Conservation (phyloP, 345 rosid genomes). For the Microcos paniculata region DNA sequence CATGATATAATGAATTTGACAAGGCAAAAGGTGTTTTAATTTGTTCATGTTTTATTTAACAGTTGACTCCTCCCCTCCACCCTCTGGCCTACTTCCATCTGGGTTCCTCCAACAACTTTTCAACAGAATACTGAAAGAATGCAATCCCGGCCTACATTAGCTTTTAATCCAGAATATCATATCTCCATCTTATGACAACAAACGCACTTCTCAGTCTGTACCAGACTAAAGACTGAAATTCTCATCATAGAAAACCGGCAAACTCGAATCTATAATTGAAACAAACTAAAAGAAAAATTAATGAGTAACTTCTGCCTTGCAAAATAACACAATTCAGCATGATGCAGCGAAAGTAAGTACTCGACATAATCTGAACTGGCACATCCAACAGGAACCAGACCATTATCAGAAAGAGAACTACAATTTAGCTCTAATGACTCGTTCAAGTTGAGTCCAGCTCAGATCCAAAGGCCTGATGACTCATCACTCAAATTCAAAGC, state of each 20-base stretch:
- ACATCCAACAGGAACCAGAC: background rate
- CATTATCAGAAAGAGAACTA: background rate
- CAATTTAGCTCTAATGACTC: background rate
- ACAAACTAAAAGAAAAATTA: background rate
- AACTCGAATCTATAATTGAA: background rate
- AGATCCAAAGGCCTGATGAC: background rate
- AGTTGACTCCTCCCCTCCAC: background rate
- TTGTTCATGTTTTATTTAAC: background rate
- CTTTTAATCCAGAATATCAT: background rate
- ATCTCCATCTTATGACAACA: constrained; percentile 2
- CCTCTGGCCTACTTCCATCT: background rate
- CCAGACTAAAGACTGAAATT: background rate
- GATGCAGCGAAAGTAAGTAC: background rate
- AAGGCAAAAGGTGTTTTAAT: background rate
- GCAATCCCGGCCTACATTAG: background rate
- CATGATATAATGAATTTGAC: background rate
- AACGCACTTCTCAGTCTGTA: background rate
- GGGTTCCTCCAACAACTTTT: background rate
- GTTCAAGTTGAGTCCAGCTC: background rate
- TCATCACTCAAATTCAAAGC: background rate
- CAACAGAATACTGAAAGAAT: background rate
- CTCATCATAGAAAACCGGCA: background rate
- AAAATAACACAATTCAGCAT: background rate
- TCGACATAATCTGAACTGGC: background rate
- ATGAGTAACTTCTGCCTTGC: background rate